Percentiles rank a stretch among this genome's conserved stretches.
phyloP scores from a whole-genome alignment of 2,329 filamentous ascomycete genomes.

The Arthrobotrys entomopaga region DNA sequence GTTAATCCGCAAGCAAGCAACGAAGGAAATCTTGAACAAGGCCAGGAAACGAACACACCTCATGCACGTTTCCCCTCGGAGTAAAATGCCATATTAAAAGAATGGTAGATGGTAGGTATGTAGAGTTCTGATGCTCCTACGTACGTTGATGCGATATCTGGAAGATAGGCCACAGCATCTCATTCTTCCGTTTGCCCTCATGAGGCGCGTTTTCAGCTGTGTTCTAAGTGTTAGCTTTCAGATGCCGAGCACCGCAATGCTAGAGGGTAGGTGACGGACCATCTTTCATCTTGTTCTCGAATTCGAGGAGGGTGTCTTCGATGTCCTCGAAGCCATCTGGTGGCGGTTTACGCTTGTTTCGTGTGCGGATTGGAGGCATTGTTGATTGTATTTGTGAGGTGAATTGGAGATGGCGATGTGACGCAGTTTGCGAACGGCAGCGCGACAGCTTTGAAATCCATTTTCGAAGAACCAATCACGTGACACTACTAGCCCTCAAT shows the following conservation, averaged over 20 bases:
- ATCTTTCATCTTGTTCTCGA: conserved; percentile 91
- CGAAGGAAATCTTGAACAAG: conserved; percentile 15
- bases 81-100: background rate
- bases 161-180: conserved; percentile 96
- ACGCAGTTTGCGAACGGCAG: conserved; percentile 14
- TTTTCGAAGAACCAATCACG: conserved; percentile 30
- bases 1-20: too few relatives aligned
- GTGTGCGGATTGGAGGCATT: conserved; percentile 82
- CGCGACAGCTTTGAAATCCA: conserved; percentile 55
- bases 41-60: conserved; percentile 43
- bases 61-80: conserved; percentile 36
- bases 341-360: conserved; percentile 81
- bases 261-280: conserved; percentile 46
- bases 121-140: conserved; percentile 55
- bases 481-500: conserved; percentile 15
- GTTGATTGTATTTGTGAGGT: conserved; percentile 53
- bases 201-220: conserved; percentile 84
- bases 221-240: conserved; percentile 48
- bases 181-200: conserved; percentile 83
- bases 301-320: conserved; percentile 85
- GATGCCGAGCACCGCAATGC: background rate
- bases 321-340: conserved; percentile 89
- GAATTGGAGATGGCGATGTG: conserved; percentile 11
- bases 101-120: conserved; percentile 3
- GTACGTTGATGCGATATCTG: conserved; percentile 93